Evolutionary conservation across 108 stramenopile genomes (phyloP), one percentile per base, ranked within the genome.

Genomic region (Thalassiosira profunda): DNA sequence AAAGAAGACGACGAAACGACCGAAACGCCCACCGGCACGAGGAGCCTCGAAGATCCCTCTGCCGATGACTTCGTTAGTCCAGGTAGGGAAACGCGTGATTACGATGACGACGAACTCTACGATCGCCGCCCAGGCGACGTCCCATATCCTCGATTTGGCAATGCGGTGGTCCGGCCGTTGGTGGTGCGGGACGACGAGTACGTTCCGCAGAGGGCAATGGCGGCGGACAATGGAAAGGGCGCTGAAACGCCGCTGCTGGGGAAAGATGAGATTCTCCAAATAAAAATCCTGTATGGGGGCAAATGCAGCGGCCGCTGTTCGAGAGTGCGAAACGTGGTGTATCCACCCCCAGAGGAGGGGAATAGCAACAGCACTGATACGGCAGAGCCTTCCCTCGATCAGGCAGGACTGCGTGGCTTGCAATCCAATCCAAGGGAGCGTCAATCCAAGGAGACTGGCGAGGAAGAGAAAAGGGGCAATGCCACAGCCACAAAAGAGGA

Each of bases 261-360:
- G 10, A 66, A 46, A 21, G 72, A 82, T 69, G 81, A 82, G 54
- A 82, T 82, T 20, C 58, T 82, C 5, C 81, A 82, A 63, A 79
- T 82, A 10, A 82, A 82, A 68, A 70, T 82, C 3, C 26, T 82
- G 51, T 82, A 79, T 55, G 81, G 81, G 38, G 40, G 55, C n/a
- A 49, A 33, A 17, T 79, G 76, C 30, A 28, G 18, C 17, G 81
- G 73, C 2, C 49, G 40, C 28, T 79, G 81, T 41, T 82, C 81
- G 20, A 43, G 67, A 10, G 77, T 82, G 9, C 76, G 60, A 29
- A 37, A 79, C 18, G 76, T 82, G 21, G 21, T 58, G 3, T 60
- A 66, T 43, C 40, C 25, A 12, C n/a, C 53, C 17, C 18, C 11
- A 37, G 54, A 24, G n/a, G 24, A n/a, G 20, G 15, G 54, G 31